Base-by-base conservation (phyloP, 1,284 basidiomycete species). In the Polyporus tsugae region DNA sequence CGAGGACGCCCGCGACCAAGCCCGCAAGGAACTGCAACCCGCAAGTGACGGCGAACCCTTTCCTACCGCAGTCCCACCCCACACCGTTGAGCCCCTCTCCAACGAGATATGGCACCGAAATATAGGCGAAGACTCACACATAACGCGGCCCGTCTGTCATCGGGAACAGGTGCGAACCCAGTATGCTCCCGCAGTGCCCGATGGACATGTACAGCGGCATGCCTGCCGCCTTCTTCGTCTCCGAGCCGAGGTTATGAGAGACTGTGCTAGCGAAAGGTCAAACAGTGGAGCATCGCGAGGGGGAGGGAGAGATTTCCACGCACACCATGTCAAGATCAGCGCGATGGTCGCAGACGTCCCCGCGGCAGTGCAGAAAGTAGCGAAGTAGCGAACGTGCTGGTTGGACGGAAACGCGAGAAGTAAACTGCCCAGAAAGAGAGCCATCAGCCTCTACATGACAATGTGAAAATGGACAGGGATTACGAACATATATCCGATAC, bases 191-290 rank as follows among this genome's bases (percentile, higher is more conserved):
- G 66, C 84, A 87, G 76, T 93, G 92, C 2, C 91, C 91, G 46
- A 93, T 92, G 10, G 89, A 88, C 84, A 91, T 90, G 76, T 91
- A 92, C 77, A 93, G 85, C 2, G 92, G 90, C 49, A 91, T 88
- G 0, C 91, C 92, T 0, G 91, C 85, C 0, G 92, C 91, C 66
- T 88, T 88, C 80, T 93, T 93, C 4, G 91, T 91, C 78, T 93
- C 91, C 0, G 91, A 93, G 6, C 91, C 92, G 6, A 93, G 81
- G 69, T 93, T 93, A 74, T 93, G 91, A 0, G 89, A 83, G 73
- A 87, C 91, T 93, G 65, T 15, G 35, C 10, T 13, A 63, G 22
- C 25, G 46, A 7, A 29, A 38, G 11, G 3, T 15, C 5, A 42
- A 2, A 10, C 11, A 0, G 42, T 39, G 36, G 61, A 41, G 39